These are phyloP conservation scores for Alternaria novae-zelandiae DNA, from an alignment of 2,329 filamentous ascomycete species.

Conservation along the genomic window DNA sequence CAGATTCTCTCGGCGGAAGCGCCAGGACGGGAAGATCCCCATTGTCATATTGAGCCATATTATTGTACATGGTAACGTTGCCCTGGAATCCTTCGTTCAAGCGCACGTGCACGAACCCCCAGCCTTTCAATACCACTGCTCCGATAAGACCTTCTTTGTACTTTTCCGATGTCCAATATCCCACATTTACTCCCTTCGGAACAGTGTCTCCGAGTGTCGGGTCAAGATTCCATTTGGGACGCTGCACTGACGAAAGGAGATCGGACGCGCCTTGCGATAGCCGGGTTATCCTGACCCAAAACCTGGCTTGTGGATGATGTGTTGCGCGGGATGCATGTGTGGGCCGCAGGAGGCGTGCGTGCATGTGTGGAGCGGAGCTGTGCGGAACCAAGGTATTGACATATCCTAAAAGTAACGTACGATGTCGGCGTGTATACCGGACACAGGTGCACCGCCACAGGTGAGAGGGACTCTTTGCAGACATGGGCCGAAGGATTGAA, in stretches of 20 bases:
- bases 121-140: background rate
- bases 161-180: background rate
- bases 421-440: background rate
- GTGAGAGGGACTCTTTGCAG: background rate
- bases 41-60: background rate
- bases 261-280: background rate
- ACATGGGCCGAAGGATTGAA: background rate
- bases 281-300: slow-evolving; percentile 7
- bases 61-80: background rate
- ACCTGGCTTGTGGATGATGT: slow-evolving; percentile 2
- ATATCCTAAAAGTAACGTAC: slow-evolving; percentile 1
- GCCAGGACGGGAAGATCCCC: slow-evolving; percentile 10
- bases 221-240: background rate
- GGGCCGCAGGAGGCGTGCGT: slow-evolving; percentile 2
- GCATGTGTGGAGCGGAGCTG: background rate
- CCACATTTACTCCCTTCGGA: background rate
- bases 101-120: background rate
- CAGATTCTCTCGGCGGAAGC: slow-evolving; percentile 4
- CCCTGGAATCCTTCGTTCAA: background rate
- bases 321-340: slow-evolving; percentile 1
- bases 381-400: slow-evolving; percentile 5
- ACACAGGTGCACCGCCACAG: slow-evolving; percentile 16
- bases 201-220: background rate
- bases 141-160: background rate
- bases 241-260: background rate